These are phyloP conservation scores for Piper longum DNA, from an alignment of 164 flowering plant species.

Conservation along the genomic window DNA sequence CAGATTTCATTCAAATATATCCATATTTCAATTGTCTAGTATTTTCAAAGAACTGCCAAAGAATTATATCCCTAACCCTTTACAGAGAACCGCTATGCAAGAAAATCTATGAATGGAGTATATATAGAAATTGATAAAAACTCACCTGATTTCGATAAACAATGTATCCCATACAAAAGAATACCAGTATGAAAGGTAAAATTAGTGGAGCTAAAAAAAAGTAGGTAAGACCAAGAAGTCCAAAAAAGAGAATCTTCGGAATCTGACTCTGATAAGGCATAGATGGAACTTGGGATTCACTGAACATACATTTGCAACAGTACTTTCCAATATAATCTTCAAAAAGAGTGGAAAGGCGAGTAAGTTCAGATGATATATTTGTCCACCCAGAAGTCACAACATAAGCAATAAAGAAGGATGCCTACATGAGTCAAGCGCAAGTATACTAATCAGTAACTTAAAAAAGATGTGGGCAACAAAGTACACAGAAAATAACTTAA, in stretches of 20 bases:
- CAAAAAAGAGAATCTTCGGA: slow-evolving; percentile 66
- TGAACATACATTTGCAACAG: slow-evolving; percentile 14
- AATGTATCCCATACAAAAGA: slow-evolving; percentile 68
- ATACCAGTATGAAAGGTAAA: slow-evolving; percentile 69
- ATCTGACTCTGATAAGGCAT: slow-evolving; percentile 52
- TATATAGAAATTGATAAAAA: not conserved
- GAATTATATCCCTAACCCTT: no score
- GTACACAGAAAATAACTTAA: not conserved
- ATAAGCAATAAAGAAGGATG: slow-evolving; percentile 79
- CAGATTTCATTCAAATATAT: no score
- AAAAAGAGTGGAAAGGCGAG: slow-evolving; percentile 37
- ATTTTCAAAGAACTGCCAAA: no score
- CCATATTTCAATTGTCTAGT: no score
- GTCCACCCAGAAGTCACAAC: slow-evolving; percentile 97
- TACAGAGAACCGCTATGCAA: not conserved
- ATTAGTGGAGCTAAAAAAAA: slow-evolving; percentile 86
- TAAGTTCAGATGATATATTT: slow-evolving; percentile 51
- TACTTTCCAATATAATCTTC: slow-evolving; percentile 24
- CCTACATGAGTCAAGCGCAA: slow-evolving; percentile 21
- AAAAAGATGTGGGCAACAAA: not conserved
- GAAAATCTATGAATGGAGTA: not conserved
- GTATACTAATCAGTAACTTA: not conserved
- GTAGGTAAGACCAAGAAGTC: slow-evolving; percentile 79
- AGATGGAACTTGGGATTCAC: slow-evolving; percentile 43
- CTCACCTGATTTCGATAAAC: slow-evolving; percentile 84